phyloP scores from a whole-genome alignment of 106 monocot genomes.

The Dioscorea zingiberensis region DNA sequence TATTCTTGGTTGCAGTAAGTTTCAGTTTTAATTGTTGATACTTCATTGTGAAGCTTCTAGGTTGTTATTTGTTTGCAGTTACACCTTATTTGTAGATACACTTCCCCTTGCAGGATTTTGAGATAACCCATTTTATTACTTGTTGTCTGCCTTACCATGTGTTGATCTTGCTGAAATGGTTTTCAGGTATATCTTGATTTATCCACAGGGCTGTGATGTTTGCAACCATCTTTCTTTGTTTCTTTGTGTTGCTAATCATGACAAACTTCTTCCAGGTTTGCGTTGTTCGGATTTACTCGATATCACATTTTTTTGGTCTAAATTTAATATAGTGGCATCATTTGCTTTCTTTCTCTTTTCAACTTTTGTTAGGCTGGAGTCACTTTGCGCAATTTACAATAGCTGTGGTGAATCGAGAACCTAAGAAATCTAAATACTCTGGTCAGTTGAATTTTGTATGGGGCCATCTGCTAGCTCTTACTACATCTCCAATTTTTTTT shows the following conservation, averaged over 20 bases:
- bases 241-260: conserved; percentile 96
- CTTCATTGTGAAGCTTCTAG: too few species aligned
- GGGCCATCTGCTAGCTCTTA: not conserved
- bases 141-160: too few species aligned
- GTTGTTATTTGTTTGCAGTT: too few species aligned
- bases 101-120: too few species aligned
- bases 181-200: conserved; percentile 95
- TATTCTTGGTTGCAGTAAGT: too few species aligned
- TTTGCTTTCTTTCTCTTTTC: not conserved
- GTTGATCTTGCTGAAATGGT: conserved; percentile 12
- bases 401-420: conserved; percentile 91
- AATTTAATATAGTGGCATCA: not conserved
- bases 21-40: too few species aligned
- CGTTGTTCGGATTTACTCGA: not conserved
- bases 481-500: not conserved
- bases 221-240: conserved; percentile 94
- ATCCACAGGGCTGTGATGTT: conserved; percentile 98
- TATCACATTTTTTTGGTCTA: not conserved
- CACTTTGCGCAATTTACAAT: conserved; percentile 97
- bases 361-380: conserved; percentile 76
- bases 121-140: too few species aligned
- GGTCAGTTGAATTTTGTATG: conserved; percentile 36
- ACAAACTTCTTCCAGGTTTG: conserved; percentile 91
- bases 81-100: too few species aligned
- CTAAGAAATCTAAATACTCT: conserved; percentile 93